A percentile compares a stretch with the other conserved stretches of the same genome.
These are phyloP conservation scores for Lupinus albus DNA, from an alignment of 306 rosid species.

Conservation along the genomic window DNA sequence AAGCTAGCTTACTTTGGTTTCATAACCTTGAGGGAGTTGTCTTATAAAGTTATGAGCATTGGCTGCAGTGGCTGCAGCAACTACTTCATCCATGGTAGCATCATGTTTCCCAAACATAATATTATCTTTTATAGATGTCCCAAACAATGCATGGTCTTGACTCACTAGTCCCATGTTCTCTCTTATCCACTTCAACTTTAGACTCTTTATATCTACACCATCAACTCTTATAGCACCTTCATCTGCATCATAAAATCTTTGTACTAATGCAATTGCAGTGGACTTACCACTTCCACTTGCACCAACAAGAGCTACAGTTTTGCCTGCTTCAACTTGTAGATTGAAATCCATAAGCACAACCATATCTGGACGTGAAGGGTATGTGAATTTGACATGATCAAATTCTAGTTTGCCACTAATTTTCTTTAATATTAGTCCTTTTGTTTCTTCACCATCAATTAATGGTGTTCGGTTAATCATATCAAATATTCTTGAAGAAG, in stretches of 20 bases:
- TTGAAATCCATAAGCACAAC: constrained; percentile 68
- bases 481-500: constrained; percentile 68
- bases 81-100: constrained; percentile 82
- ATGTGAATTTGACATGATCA: constrained; percentile 68
- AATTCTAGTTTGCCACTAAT: constrained; percentile 68
- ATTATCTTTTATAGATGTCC: constrained; percentile 81
- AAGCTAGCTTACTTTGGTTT: constrained; percentile 67
- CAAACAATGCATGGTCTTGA: constrained; percentile 96
- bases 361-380: constrained; percentile 80
- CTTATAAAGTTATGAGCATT: constrained; percentile 93
- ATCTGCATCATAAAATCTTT: constrained; percentile 78
- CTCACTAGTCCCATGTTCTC: constrained; percentile 91
- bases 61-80: constrained; percentile 78
- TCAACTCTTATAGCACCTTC: constrained; percentile 71
- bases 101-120: constrained; percentile 88
- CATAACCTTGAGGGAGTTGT: constrained; percentile 91
- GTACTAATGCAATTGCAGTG: constrained; percentile 80
- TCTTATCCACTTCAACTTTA: constrained; percentile 80
- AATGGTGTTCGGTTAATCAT: constrained; percentile 69
- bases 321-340: constrained; percentile 79
- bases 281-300: constrained; percentile 97
- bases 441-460: constrained; percentile 72
- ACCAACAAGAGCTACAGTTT: constrained; percentile 87
- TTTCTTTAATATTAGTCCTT: constrained; percentile 56
- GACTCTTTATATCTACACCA: constrained; percentile 69